These are phyloP conservation scores for Eucalyptus sp. DNA, from an alignment of 345 rosid species.

Conservation along the genomic window DNA sequence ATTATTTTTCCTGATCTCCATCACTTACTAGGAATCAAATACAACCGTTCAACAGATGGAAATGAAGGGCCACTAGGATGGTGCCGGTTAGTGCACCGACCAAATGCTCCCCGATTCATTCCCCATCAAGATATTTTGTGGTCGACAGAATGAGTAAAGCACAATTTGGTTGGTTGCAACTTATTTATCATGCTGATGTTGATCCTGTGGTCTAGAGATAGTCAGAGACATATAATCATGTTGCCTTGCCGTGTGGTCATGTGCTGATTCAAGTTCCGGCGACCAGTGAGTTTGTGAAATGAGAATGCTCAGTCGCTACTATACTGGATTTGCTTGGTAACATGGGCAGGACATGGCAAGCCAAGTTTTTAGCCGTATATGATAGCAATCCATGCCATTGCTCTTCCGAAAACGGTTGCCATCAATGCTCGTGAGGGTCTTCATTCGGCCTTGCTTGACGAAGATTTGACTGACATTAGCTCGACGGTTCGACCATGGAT, in stretches of 20 bases:
- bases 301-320: neutral
- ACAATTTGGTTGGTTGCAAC: neutral
- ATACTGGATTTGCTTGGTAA: neutral
- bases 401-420: neutral
- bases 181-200: neutral
- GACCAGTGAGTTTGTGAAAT: neutral
- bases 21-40: neutral
- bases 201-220: neutral
- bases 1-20: neutral
- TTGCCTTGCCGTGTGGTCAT: neutral
- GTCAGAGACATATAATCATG: neutral
- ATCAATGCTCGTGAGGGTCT: neutral
- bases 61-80: neutral
- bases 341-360: neutral
- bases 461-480: neutral
- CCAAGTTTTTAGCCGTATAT: neutral
- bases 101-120: neutral
- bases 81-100: neutral
- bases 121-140: neutral
- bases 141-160: neutral
- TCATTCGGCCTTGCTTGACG: neutral
- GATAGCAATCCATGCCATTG: neutral
- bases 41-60: neutral
- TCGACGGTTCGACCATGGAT: neutral
- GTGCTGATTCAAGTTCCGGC: neutral